Conservation (phyloP, 805 yeast genomes). For the Cyberlindnera meyerae region DNA sequence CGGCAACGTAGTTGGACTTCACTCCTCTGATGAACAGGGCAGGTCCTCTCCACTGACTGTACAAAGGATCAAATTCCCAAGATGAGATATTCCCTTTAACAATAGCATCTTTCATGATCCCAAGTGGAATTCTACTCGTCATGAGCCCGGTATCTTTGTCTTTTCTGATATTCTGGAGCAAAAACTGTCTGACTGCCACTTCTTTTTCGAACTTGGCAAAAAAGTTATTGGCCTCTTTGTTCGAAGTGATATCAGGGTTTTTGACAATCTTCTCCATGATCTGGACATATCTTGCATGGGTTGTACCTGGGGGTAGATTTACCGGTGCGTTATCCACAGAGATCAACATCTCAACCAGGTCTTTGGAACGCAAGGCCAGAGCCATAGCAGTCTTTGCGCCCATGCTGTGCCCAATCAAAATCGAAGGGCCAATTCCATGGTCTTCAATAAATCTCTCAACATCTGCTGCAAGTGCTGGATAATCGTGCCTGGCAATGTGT, state of each 20-base stretch:
- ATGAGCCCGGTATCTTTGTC: constrained; percentile 31
- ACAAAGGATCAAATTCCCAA: constrained; percentile 65
- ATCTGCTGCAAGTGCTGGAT: constrained; percentile 79
- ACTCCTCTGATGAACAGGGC: constrained; percentile 77
- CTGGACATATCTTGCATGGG: constrained; percentile 63
- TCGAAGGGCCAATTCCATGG: constrained; percentile 39
- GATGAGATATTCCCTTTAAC: constrained; percentile 62
- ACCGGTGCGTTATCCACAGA: constrained; percentile 92
- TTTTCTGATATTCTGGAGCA: constrained; percentile 62
- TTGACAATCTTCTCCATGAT: constrained; percentile 57
- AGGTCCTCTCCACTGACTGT: constrained; percentile 62
- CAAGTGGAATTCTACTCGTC: constrained; percentile 56
- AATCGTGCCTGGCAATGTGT: constrained; percentile 63
- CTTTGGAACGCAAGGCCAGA: constrained; percentile 62
- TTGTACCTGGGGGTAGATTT: constrained; percentile 48
- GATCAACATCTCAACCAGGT: constrained; percentile 54
- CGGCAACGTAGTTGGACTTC: constrained; percentile 72
- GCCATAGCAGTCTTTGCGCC: constrained; percentile 97
- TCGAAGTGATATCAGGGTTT: constrained; percentile 37
- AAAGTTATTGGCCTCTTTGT: constrained; percentile 63
- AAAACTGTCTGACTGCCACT: constrained; percentile 64
- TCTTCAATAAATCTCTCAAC: constrained; percentile 62
- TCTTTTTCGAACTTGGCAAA: constrained; percentile 59
- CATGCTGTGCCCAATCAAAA: constrained; percentile 80
- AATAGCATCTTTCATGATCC: constrained; percentile 58